Conservation (phyloP, 306 rosid genomes). For the Vigna mungo region DNA sequence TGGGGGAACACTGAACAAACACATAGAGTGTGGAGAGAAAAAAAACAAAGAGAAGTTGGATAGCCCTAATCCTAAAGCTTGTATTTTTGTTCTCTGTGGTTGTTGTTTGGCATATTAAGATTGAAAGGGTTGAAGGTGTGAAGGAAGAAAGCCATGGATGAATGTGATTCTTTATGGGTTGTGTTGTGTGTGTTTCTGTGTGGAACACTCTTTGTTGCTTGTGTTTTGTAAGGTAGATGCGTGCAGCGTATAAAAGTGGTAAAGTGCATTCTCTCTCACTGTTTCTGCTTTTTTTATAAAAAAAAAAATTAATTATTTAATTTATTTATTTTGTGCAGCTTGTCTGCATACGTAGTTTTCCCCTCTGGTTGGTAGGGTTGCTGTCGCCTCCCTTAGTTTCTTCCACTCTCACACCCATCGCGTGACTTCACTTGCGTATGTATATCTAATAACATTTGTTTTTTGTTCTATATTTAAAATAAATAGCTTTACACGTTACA, state of each 20-base stretch:
- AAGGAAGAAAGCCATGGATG: constrained; percentile 47
- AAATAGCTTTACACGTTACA: no score
- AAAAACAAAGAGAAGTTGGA: background rate
- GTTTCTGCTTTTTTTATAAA: constrained; percentile 19
- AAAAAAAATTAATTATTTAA: no score
- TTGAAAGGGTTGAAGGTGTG: constrained; percentile 35
- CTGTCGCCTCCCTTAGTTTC: constrained; percentile 45
- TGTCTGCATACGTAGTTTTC: constrained; percentile 69
- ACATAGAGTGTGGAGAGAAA: constrained; percentile 30
- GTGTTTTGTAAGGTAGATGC: constrained; percentile 76
- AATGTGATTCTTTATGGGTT: constrained; percentile 41
- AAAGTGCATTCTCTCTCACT: constrained; percentile 64
- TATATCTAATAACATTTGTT: background rate
- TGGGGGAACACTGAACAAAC: constrained; percentile 31
- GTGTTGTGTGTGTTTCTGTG: constrained; percentile 34
- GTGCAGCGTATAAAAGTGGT: constrained; percentile 97
- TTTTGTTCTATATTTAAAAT: no score
- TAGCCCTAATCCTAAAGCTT: constrained; percentile 37
- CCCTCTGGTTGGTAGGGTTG: constrained; percentile 56
- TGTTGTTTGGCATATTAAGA: constrained; percentile 6
- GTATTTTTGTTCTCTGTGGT: constrained; percentile 9
- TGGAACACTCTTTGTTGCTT: constrained; percentile 56
- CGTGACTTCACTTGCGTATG: background rate
- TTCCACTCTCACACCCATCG: constrained; percentile 4
- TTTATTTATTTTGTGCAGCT: constrained; percentile 46